Base-by-base conservation (phyloP, 805 yeast species). In the Teunomyces kruisii region DNA sequence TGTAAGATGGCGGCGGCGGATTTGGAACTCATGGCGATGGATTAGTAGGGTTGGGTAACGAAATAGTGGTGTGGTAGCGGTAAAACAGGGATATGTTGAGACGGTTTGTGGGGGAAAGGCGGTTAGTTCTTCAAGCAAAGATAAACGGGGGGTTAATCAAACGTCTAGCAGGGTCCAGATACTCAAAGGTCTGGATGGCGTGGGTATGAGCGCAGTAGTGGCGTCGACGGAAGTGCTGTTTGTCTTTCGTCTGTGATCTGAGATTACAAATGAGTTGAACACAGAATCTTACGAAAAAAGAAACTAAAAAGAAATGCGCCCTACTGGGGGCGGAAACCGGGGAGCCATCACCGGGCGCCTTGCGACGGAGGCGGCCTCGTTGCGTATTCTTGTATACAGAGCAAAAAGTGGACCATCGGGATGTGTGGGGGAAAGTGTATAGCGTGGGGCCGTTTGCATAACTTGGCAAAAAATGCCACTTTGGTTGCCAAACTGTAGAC, bases 1-100 rank as follows among this genome's bases (percentile, higher is more conserved):
- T 89, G 85, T 47, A 92, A 76, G 46, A 92, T 78, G 49, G 95
- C 83, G 13, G 96, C 90, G 24, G 92, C 90, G 26, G 84, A 76
- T 57, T 75, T 78, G 41, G 76, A 70, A 50, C 71, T 66, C 76
- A 72, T 72, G 41, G 37, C 32, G 39, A n/a, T 14, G 39, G 9
- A 24, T 15, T n/a, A 26, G 43, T n/a, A 31, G 14, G 24, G 32
- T 29, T 14, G 4, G 14, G 13, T 6, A 30, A 15, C 17, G 33
- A 17, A 24, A 26, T 13, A 29, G 39, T 32, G 10, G 39, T 37
- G 40, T 14, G 15, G 17, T 4, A 8, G 15, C 4, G 9, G 33
- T 4, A 4, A 4, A 9, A 12, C 9, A 31, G 33, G 17, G 33
- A 19, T 19, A 19, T 19, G 22, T 19, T 19, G 22, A 6, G 22